Conservation (phyloP, 768 basidiomycete genomes). For the Tubosaeta brunneosetosa region DNA sequence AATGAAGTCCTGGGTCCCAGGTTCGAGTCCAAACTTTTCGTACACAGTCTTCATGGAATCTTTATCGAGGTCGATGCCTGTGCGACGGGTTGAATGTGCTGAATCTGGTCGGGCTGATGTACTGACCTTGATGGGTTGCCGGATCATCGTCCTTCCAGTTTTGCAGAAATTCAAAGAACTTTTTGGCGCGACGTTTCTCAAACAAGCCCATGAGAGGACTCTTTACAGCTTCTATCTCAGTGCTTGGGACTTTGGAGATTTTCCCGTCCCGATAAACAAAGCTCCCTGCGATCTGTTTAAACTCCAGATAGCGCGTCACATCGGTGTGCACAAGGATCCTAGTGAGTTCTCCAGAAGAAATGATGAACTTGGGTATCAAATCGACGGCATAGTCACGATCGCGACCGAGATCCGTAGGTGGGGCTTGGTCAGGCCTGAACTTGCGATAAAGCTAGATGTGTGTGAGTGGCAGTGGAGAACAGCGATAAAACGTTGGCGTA, state of each 20-base stretch:
- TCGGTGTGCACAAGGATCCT: constrained; percentile 98
- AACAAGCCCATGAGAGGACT: constrained; percentile 98
- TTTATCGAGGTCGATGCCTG: constrained; percentile 84
- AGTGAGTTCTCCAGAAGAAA: constrained; percentile 95
- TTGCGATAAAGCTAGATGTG: constrained; percentile 83
- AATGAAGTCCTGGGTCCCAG: constrained; percentile 98
- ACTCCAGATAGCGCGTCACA: constrained; percentile 97
- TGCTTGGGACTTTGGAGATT: constrained; percentile 97
- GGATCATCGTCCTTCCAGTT: constrained; percentile 93
- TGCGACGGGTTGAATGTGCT: not conserved
- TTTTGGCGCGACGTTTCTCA: constrained; percentile 96
- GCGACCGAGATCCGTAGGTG: constrained; percentile 84
- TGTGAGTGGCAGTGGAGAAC: constrained; percentile 12
- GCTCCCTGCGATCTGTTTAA: constrained; percentile 99
- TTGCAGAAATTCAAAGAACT: constrained; percentile 97
- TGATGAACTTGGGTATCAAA: constrained; percentile 98
- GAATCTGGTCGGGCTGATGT: not conserved
- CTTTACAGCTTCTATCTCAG: constrained; percentile 93
- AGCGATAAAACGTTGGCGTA: constrained; percentile 4
- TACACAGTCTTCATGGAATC: constrained; percentile 94
- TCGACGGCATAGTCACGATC: constrained; percentile 98
- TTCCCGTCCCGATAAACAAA: constrained; percentile 95
- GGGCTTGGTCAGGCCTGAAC: constrained; percentile 73
- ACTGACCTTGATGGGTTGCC: constrained; percentile 88
- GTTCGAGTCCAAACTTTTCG: constrained; percentile 93